Conservation (phyloP, 371 early-diverging fungal species). For the Mucor mucedo region DNA sequence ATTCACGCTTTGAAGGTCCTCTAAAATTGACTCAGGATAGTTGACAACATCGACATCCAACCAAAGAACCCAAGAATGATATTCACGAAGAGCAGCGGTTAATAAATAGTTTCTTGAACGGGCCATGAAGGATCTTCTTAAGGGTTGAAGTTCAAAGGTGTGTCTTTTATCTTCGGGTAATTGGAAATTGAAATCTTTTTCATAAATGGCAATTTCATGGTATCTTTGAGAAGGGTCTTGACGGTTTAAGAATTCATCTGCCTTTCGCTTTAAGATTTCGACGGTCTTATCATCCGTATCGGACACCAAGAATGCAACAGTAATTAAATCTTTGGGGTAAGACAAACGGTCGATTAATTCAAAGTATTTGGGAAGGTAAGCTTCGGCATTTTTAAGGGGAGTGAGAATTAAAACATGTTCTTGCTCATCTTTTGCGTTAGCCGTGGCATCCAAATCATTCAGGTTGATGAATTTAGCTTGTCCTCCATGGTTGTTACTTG, state of each 20-base stretch:
- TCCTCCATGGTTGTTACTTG: background rate
- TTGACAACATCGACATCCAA: constrained; percentile 68
- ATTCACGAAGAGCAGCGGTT: constrained; percentile 53
- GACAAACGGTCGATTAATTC: constrained; percentile 50
- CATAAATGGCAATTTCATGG: constrained; percentile 54
- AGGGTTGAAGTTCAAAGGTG: constrained; percentile 50
- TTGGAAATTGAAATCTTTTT: constrained; percentile 56
- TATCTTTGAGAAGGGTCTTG: constrained; percentile 40
- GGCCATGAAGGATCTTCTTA: constrained; percentile 62
- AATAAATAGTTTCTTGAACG: constrained; percentile 63
- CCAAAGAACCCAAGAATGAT: constrained; percentile 74
- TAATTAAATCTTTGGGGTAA: constrained; percentile 62
- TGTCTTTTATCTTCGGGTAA: constrained; percentile 60
- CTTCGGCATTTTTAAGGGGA: constrained; percentile 64
- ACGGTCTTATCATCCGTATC: constrained; percentile 60
- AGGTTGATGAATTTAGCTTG: constrained; percentile 33
- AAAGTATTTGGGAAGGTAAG: constrained; percentile 61
- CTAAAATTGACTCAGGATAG: constrained; percentile 59
- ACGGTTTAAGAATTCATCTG: constrained; percentile 35
- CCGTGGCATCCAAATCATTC: constrained; percentile 35
- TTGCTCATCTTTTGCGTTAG: constrained; percentile 27
- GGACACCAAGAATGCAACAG: constrained; percentile 63
- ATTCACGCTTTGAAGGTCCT: constrained; percentile 61
- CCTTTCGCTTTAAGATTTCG: constrained; percentile 36
- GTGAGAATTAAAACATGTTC: constrained; percentile 63